These are phyloP conservation scores for Russula vinacea DNA, from an alignment of 768 basidiomycete genomes.

Conservation along the genomic window DNA sequence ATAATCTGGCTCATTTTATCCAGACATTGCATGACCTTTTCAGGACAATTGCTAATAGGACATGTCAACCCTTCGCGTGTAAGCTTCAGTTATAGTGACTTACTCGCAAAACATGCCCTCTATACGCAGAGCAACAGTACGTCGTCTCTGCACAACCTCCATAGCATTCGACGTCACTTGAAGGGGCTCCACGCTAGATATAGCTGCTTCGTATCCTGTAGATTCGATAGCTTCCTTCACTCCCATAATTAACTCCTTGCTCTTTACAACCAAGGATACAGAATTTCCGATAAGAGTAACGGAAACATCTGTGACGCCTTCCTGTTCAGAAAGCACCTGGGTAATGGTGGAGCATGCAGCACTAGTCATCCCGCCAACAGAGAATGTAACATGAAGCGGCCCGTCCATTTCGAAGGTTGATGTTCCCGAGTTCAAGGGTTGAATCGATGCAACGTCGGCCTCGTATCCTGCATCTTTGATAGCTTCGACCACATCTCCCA, in stretches of 20 bases:
- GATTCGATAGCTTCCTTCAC: constrained; percentile 40
- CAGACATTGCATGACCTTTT: constrained; percentile 46
- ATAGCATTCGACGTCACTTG: constrained; percentile 47
- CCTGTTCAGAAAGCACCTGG: constrained; percentile 46
- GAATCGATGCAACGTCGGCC: constrained; percentile 9
- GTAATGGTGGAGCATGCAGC: constrained; percentile 62
- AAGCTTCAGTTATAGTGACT: constrained; percentile 32
- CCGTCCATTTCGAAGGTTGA: constrained; percentile 15
- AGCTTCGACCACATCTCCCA: constrained; percentile 29
- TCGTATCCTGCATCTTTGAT: constrained; percentile 38
- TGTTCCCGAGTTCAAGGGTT: background rate
- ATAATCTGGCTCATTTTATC: constrained; percentile 41
- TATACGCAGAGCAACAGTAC: constrained; percentile 53
- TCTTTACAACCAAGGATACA: constrained; percentile 47
- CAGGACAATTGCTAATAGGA: constrained; percentile 51
- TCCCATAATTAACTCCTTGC: constrained; percentile 33
- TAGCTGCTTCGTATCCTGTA: constrained; percentile 42
- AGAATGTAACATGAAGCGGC: constrained; percentile 45
- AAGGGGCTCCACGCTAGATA: constrained; percentile 35
- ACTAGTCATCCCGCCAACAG: constrained; percentile 77
- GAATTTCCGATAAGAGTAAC: constrained; percentile 64
- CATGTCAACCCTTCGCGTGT: constrained; percentile 11
- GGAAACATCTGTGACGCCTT: constrained; percentile 50
- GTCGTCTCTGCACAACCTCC: constrained; percentile 39
- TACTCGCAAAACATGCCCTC: constrained; percentile 65